Base-by-base conservation (phyloP, 2,329 filamentous ascomycete species). In the Apiospora sp. region DNA sequence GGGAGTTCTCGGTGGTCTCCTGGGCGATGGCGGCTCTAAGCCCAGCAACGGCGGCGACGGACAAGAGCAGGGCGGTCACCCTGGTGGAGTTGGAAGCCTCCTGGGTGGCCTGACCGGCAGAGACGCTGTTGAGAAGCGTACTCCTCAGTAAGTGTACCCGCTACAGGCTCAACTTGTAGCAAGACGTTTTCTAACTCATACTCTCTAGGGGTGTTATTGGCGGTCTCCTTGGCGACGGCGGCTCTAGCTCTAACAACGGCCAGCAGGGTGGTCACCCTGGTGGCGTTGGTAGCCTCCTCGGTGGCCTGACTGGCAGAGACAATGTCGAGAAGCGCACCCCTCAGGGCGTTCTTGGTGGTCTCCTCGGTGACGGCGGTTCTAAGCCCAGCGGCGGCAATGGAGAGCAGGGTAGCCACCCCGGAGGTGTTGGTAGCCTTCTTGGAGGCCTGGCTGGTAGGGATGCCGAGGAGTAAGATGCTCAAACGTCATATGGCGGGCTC, bases 341-440 rank as follows among this genome's bases (percentile, higher is more conserved):
- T 6, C 64, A 68, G 67, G 67, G 67, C n/a, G 67, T 48, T 8
- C 67, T 68, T 7, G 67, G 67, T 3, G 67, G 67, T 14, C 67
- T 68, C 6, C 67, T 68, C 3, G 67, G 67, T 12, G 67, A 68
- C 6, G 67, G 67, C 8, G 67, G 67, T 14, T 41, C 37, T 10
- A 41, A 41, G 37, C 37, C 16, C 37, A 30, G 19, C 37, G 10
- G 22, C 7, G 46, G 46, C 19, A 48, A 22, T 19, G 46, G 46
- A 22, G 16, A 49, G n/a, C 46, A 49, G 22, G 7, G 7, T 7
- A 7, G 46, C 16, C 16, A 24, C 41, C 22, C 22, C 10, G 41
- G 37, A 5, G 64, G 64, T 19, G 37, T 68, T 4, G 64, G 64
- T 0, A 46, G 64, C 64, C 37, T 68, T 24, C 64, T 68, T 0